Evolutionary conservation across 768 basidiomycete genomes (phyloP), one percentile per base, ranked within the genome.

Genomic region (Boletus subparvulus): DNA sequence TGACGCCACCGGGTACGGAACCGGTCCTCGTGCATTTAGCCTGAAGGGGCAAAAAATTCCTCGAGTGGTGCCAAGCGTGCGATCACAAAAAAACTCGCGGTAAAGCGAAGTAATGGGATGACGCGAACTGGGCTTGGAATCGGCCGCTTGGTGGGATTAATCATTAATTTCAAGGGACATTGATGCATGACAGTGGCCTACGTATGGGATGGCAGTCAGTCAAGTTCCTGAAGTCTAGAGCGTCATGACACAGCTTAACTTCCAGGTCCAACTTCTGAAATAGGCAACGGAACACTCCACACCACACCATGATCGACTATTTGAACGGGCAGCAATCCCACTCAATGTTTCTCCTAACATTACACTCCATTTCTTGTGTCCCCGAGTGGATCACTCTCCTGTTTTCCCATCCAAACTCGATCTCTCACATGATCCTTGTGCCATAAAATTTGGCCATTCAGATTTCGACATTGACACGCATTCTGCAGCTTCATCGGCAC

Each of bases 221-320:
- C 55, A 1, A 28, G 37, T 32, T n/a, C 52, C 48, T 55, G 35
- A 37, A 32, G 51, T 68, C 65, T 70, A 60, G 69, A 68, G 49
- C 56, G 40, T 50, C 43, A 1, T 37, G 28, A 47, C 64, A 58
- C 55, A 54, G 58, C 55, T 66, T 35, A 24, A 46, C 47, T 26
- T 57, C 56, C 47, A 56, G 64, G 67, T 52, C 56, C 57, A 14
- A 40, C 12, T 8, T 55, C 70, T 54, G 12, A 72, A 72, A 54
- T 37, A 61, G 69, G 69, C 36, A 69, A 56, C 17, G 53, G 59
- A 60, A 46, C 36, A 47, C 54, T 60, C 68, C 51, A 44, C 59
- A 30, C 50, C 39, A 28, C 59, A 56, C 53, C 7, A 59, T 69
- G 66, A 69, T 61, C 61, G 58, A 68, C 57, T 70, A 72, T 68